These are phyloP conservation scores for Camelina hispida DNA, from an alignment of 345 rosid genomes.

Conservation along the genomic window DNA sequence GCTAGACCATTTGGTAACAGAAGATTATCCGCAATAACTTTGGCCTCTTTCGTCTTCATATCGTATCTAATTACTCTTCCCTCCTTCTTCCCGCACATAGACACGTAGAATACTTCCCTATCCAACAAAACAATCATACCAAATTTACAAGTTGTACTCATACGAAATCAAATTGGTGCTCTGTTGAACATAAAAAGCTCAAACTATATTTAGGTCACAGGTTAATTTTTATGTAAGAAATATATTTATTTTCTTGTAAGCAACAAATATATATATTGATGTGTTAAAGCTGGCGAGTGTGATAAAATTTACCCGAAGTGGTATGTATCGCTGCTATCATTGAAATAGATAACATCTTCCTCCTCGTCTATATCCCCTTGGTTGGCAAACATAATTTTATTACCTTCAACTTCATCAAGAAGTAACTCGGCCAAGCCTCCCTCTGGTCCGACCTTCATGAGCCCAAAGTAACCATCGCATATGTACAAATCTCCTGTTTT, in stretches of 20 bases:
- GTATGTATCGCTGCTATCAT: conserved; percentile 62
- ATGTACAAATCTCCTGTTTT: conserved; percentile 73
- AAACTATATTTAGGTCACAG: background rate
- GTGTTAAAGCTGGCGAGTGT: background rate
- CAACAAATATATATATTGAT: no score
- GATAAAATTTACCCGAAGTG: conserved; percentile 57
- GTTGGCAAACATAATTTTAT: conserved; percentile 62
- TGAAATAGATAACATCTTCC: conserved; percentile 68
- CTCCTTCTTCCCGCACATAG: background rate
- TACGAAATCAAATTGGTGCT: no score
- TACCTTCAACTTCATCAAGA: conserved; percentile 56
- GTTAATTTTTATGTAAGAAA: no score
- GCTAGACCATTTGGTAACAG: conserved; percentile 76
- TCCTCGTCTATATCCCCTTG: conserved; percentile 68
- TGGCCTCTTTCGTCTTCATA: conserved; percentile 43
- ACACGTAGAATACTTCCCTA: conserved; percentile 52
- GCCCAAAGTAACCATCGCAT: conserved; percentile 76
- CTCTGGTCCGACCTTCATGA: conserved; percentile 65
- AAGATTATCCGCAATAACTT: conserved; percentile 44
- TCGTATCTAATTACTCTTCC: conserved; percentile 44
- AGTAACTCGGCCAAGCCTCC: conserved; percentile 65
- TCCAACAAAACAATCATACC: conserved; percentile 7
- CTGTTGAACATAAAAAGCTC: background rate
- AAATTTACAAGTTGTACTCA: background rate
- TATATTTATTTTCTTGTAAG: background rate